phyloP scores from a whole-genome alignment of 345 rosid genomes.

The Moricandia moricandioides region DNA sequence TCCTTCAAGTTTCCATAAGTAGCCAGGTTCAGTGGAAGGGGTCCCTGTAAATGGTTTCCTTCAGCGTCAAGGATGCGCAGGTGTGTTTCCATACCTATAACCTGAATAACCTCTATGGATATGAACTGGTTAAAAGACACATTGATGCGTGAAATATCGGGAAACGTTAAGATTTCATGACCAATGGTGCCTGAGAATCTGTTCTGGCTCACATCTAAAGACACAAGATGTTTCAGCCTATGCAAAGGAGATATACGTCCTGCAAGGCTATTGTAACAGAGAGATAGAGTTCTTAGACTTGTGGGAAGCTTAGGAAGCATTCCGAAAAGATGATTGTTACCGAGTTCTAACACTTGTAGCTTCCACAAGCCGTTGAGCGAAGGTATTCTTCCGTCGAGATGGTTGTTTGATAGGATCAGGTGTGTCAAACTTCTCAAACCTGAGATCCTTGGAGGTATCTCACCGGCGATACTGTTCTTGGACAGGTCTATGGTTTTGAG shows the following conservation, averaged over 20 bases:
- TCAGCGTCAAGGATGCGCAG: constrained; percentile 49
- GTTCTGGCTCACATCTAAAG: constrained; percentile 50
- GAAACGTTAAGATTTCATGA: constrained; percentile 44
- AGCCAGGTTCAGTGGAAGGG: constrained; percentile 45
- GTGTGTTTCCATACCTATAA: constrained; percentile 27
- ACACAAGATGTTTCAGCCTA: constrained; percentile 34
- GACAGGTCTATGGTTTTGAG: constrained; percentile 46
- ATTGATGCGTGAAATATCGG: constrained; percentile 37
- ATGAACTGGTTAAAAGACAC: constrained; percentile 49
- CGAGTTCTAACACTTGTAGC: constrained; percentile 47
- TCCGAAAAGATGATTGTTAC: constrained; percentile 46
- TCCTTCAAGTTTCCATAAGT: constrained; percentile 35
- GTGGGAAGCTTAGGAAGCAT: constrained; percentile 47
- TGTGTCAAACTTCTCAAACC: constrained; percentile 41
- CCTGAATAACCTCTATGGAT: constrained; percentile 34
- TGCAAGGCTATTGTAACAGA: constrained; percentile 42
- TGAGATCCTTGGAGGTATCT: constrained; percentile 42
- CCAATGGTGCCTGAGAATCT: constrained; percentile 44
- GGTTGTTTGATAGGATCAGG: constrained; percentile 43
- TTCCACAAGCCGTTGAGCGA: constrained; percentile 49
- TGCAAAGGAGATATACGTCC: constrained; percentile 43
- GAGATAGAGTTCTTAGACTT: constrained; percentile 42
- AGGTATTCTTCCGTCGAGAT: constrained; percentile 48
- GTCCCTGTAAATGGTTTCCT: constrained; percentile 47
- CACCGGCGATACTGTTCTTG: constrained; percentile 45